Evolutionary conservation across 1,284 basidiomycete genomes (phyloP).

Genomic region (Porogramme epimiltina): DNA sequence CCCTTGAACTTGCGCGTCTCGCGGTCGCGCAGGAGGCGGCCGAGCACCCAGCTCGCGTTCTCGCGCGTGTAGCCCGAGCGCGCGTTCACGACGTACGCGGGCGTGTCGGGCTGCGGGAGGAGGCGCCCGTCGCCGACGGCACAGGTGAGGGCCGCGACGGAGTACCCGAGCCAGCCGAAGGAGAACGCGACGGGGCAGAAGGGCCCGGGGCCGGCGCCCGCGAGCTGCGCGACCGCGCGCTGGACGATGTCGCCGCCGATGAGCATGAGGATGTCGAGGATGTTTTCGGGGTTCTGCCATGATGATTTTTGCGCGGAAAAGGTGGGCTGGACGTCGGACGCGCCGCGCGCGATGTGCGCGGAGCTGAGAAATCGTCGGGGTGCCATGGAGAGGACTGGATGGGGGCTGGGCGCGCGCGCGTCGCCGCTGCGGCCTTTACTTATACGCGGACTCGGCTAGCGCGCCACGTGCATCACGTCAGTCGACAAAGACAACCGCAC

Average conservation of each 20-base stretch:
- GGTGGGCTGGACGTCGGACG: conserved; percentile 4
- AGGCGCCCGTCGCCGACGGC: conserved; percentile 33
- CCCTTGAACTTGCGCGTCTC: conserved; percentile 18
- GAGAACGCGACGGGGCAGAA: conserved; percentile 38
- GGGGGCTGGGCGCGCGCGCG: too few species aligned
- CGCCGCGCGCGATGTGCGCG: neutral
- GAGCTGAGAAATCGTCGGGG: conserved; percentile 6
- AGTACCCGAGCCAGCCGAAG: conserved; percentile 41
- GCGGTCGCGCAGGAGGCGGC: conserved; percentile 33
- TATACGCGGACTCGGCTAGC: too few species aligned
- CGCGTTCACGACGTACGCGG: conserved; percentile 30
- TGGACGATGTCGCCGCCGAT: conserved; percentile 39
- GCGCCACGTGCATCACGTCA: too few species aligned
- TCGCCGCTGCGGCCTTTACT: too few species aligned
- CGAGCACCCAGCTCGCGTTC: conserved; percentile 34
- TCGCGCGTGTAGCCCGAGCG: conserved; percentile 28
- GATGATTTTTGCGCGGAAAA: conserved; percentile 23
- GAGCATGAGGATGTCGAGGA: conserved; percentile 33
- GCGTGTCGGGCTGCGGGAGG: conserved; percentile 32
- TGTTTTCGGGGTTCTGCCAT: conserved; percentile 34
- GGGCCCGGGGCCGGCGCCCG: conserved; percentile 22
- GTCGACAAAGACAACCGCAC: too few species aligned
- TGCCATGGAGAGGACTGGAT: too few species aligned
- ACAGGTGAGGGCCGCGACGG: conserved; percentile 31
- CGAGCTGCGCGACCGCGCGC: conserved; percentile 34